These are phyloP conservation scores for Venturia pyrina DNA, from an alignment of 2,329 filamentous ascomycete genomes.

Conservation along the genomic window DNA sequence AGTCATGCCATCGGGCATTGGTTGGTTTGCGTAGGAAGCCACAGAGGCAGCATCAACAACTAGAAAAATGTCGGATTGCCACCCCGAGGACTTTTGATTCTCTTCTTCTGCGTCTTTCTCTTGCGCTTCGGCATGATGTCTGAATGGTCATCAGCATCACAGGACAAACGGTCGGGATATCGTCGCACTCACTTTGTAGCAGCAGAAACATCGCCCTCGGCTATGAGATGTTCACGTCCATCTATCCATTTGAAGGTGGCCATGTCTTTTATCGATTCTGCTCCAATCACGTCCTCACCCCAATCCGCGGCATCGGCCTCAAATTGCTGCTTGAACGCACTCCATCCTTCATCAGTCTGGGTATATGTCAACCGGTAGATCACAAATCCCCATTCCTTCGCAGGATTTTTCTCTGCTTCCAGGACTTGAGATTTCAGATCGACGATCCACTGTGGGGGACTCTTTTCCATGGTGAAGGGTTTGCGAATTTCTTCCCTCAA, in stretches of 20 bases:
- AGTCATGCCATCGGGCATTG: not conserved
- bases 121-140: not conserved
- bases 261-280: not conserved
- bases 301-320: not conserved
- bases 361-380: slow-evolving; percentile 1
- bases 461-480: not conserved
- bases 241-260: not conserved
- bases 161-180: not conserved
- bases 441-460: not conserved
- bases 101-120: not conserved
- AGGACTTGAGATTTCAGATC: not conserved
- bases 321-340: not conserved
- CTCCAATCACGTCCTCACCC: not conserved
- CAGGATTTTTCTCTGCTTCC: not conserved
- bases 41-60: not conserved
- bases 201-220: not conserved
- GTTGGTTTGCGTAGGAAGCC: not conserved
- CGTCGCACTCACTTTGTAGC: not conserved
- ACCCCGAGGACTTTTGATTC: not conserved
- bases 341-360: not conserved
- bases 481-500: not conserved
- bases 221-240: not conserved
- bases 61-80: not conserved
- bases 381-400: not conserved
- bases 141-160: not conserved